Evolutionary conservation across 352 stramenopile genomes (phyloP), one percentile per base, ranked within the genome.

Genomic region (Phytophthora fragariaefolia): DNA sequence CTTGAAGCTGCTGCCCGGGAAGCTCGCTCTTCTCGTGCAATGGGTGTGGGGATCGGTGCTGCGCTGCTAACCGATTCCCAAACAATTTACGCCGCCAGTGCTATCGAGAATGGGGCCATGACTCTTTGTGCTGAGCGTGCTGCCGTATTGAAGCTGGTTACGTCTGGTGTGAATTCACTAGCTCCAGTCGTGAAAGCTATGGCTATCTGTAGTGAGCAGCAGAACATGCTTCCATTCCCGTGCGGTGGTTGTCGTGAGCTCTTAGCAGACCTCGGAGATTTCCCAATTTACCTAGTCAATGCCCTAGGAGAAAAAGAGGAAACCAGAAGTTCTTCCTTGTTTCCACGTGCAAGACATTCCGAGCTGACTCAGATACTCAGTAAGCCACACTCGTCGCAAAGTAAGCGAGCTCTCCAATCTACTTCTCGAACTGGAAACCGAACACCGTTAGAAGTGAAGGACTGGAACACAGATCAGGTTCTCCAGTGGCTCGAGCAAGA

Each of bases 181-280:
- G 9, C 23, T 34, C 26, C 68, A 72, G 27, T 63, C 76, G 56
- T 88, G 0, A 54, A 76, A 9, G 82, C 80, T 0, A 70, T 93
- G 56, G 82, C 79, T 12, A 84, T 91, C 40, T 83, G 79, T 48
- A 90, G 77, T 71, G 78, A 89, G 36, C 76, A 86, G 24, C 53
- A 69, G 2, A 59, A 74, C 9, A 45, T 81, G n/a, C 56, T 91
- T 13, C 83, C 82, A 17, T 84, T 79, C 6, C 85, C 84, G 17
- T 95, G 84, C 23, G 86, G 86, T 20, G 53, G 23, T 28, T 95
- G 85, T 69, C 85, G 87, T 12, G 80, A 95, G 58, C 80, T 92
- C 18, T 62, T 93, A 50, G 83, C 82, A 10, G 72, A 82, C 3
- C 85, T 77, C 52, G 87, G 85, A n/a, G 82, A 93, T 32, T 95